Conservation (phyloP, 2,329 filamentous ascomycete species). For the Colletotrichum magnum region DNA sequence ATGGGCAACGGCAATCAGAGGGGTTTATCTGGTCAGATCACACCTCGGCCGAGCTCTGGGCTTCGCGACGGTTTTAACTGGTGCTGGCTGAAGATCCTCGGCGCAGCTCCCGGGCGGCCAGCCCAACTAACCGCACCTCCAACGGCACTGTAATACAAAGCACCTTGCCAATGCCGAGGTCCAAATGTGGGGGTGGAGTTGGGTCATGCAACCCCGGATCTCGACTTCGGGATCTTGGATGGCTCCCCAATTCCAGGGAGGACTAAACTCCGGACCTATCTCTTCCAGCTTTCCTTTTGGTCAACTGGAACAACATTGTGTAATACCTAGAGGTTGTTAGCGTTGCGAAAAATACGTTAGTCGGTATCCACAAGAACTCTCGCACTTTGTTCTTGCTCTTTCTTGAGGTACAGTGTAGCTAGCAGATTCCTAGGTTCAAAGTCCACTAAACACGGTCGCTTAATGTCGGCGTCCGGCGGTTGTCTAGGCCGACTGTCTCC, state of each 20-base stretch:
- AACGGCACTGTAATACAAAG: constrained; percentile 23
- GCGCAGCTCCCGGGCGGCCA: constrained; percentile 23
- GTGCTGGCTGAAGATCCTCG: constrained; percentile 28
- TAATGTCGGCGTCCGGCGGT: constrained; percentile 3
- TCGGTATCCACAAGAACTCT: neutral
- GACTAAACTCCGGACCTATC: neutral
- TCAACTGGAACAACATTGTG: neutral
- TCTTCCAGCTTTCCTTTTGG: constrained; percentile 6
- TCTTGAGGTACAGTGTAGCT: neutral
- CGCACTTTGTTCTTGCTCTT: neutral
- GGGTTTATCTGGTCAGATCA: constrained; percentile 2
- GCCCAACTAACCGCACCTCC: constrained; percentile 34
- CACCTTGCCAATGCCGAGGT: constrained; percentile 40
- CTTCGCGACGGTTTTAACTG: constrained; percentile 36
- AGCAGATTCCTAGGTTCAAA: neutral
- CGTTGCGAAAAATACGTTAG: neutral
- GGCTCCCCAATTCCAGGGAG: neutral
- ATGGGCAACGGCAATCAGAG: constrained; percentile 5
- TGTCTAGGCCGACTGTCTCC: constrained; percentile 1
- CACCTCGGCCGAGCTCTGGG: constrained; percentile 35
- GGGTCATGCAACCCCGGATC: constrained; percentile 35
- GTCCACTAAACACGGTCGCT: neutral
- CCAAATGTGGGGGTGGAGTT: constrained; percentile 40
- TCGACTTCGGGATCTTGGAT: constrained; percentile 30
- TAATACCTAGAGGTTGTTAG: neutral